These are phyloP conservation scores for Fonsecaea erecta DNA, from an alignment of 2,329 filamentous ascomycete species.

Conservation along the genomic window DNA sequence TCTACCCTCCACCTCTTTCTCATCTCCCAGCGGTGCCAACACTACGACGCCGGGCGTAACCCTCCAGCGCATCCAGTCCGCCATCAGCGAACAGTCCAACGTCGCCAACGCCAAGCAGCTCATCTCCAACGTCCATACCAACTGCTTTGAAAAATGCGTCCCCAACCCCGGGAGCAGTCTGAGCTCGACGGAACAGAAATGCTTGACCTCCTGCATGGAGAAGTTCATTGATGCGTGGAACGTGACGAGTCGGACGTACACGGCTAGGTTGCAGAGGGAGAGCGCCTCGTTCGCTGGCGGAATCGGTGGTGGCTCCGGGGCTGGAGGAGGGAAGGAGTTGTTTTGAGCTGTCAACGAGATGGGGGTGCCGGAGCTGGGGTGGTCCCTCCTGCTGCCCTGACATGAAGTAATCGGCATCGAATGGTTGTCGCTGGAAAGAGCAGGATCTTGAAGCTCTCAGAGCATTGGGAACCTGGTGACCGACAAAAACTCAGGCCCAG, in stretches of 20 bases:
- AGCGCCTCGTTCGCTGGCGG: constrained; percentile 29
- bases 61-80: constrained; percentile 51
- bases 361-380: background rate
- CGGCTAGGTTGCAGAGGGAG: constrained; percentile 67
- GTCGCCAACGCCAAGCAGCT: constrained; percentile 71
- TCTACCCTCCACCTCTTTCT: constrained; percentile 22
- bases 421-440: background rate
- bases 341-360: constrained; percentile 15
- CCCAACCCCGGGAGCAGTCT: constrained; percentile 70
- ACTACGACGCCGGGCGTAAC: constrained; percentile 27
- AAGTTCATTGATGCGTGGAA: constrained; percentile 86
- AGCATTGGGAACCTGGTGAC: background rate
- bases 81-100: constrained; percentile 67
- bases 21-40: constrained; percentile 30
- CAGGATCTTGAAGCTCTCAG: background rate
- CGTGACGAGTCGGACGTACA: constrained; percentile 70
- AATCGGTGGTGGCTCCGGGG: constrained; percentile 1
- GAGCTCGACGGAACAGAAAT: constrained; percentile 69
- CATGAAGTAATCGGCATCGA: no score
- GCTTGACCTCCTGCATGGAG: constrained; percentile 78
- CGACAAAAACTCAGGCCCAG: background rate
- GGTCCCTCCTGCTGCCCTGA: no score
- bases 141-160: constrained; percentile 79
- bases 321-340: constrained; percentile 28
- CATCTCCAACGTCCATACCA: constrained; percentile 79